Evolutionary conservation across 1,284 basidiomycete genomes (phyloP), one percentile per base, ranked within the genome.

Genomic region (Cutaneotrichosporon mucoides): DNA sequence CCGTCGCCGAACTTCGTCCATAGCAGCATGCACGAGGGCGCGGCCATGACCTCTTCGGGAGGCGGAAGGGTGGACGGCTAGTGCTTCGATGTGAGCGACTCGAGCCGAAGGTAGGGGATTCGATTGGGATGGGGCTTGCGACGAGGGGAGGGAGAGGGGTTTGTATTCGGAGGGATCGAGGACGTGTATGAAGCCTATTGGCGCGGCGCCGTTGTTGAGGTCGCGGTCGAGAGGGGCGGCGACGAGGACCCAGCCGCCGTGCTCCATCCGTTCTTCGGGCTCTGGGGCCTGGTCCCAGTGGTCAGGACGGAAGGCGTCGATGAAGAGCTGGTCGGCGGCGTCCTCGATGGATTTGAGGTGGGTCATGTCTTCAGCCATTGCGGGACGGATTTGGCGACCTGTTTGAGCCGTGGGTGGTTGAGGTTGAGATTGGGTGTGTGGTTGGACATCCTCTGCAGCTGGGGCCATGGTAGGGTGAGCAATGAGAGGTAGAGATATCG

Each of bases 301-400:
- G 5, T 33, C 36, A 13, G 49, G 49, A n/a, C n/a, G 13, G 49
- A 51, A 51, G 11, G 36, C 36, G 9, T 38, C 49, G 13, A 40
- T 51, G 49, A 51, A 51, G 12, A 51, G 49, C 37, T 13, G 6
- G 15, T 51, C 49, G 15, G 49, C 35, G 11, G 49, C 49, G n/a
- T 51, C 36, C 49, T 51, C 49, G 12, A 51, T 40, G 11, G 6
- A 6, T 36, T 51, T 37, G 15, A 51, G 37, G 6, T 40, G 36
- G 1, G 12, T 36, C 12, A 51, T 12, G 37, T 51, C 49, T 2
- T 3, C 3, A 3, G 24, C 24, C 3, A 3, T 24, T 24, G 24
- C 24, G 24, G 24, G 24, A 3, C 24, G 24, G 24, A 24, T 24
- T 3, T 24, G 24, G 24, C 24, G 24, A 3, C 24, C 24, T 24